Evolutionary conservation across 1,284 basidiomycete genomes (phyloP).

Genomic region (Entoloma clypeatum): DNA sequence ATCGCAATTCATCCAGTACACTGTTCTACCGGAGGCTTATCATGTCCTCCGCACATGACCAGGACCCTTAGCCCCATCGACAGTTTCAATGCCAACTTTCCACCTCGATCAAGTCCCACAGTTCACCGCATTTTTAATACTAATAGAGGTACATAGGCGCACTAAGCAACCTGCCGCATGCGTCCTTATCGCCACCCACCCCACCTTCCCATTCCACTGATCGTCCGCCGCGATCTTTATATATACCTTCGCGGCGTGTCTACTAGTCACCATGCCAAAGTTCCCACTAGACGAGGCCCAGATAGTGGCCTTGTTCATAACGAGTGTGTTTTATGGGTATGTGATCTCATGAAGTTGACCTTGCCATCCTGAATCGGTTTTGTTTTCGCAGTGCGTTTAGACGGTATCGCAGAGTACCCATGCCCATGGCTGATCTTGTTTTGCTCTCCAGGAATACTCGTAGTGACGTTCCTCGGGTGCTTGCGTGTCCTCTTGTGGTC

Average conservation of each 20-base stretch:
- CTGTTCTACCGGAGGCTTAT: too few relatives aligned
- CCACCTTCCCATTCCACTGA: too few relatives aligned
- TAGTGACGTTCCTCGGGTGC: conserved; percentile 35
- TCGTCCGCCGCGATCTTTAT: too few relatives aligned
- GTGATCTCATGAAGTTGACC: conserved; percentile 6
- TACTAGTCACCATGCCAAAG: conserved; percentile 7
- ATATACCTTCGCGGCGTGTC: neutral
- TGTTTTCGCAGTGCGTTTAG: neutral
- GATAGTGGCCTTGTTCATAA: conserved; percentile 35
- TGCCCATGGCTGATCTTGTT: neutral
- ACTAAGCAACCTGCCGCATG: too few relatives aligned
- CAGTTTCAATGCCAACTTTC: too few relatives aligned
- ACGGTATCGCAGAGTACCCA: neutral
- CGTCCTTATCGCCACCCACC: too few relatives aligned
- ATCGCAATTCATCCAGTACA: too few relatives aligned
- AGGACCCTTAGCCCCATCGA: too few relatives aligned
- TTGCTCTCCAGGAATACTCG: conserved; percentile 29
- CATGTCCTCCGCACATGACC: too few relatives aligned
- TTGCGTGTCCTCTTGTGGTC: conserved; percentile 31
- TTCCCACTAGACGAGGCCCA: conserved; percentile 35
- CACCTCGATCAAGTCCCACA: too few relatives aligned
- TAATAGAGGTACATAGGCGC: too few relatives aligned
- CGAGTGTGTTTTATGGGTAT: conserved; percentile 35
- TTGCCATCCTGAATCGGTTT: neutral
- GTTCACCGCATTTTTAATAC: too few relatives aligned